Percentiles rank a stretch among this genome's conserved stretches.
These are phyloP conservation scores for Colletotrichum gloeosporioides DNA, from an alignment of 2,329 filamentous ascomycete genomes.

Conservation along the genomic window DNA sequence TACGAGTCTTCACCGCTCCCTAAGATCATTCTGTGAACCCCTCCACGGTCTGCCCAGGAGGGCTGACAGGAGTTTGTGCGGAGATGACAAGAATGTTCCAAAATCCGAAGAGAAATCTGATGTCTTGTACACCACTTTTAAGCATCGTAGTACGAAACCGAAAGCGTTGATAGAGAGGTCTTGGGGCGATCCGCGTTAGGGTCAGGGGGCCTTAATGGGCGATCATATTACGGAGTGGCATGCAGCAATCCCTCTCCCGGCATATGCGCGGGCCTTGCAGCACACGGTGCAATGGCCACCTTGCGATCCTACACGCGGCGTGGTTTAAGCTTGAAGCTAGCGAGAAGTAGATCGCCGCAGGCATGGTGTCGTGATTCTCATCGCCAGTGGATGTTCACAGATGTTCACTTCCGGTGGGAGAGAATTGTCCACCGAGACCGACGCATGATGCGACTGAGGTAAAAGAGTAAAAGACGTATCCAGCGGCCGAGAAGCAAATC, in stretches of 20 bases:
- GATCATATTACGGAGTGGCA: not conserved
- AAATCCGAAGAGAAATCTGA: not conserved
- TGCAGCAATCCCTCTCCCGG: not conserved
- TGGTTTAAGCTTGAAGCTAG: conserved; percentile 7
- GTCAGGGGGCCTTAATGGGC: not conserved
- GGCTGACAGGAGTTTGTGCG: not conserved
- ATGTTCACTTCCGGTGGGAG: not conserved
- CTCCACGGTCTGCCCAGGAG: not conserved
- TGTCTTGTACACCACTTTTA: not conserved
- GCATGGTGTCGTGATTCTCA: not conserved
- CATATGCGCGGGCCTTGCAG: not conserved
- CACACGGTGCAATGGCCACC: not conserved
- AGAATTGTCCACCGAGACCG: not conserved
- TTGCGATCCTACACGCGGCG: not conserved
- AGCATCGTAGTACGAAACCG: not conserved
- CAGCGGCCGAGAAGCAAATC: not conserved
- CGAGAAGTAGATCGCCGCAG: not conserved
- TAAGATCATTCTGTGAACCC: not conserved
- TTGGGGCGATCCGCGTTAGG: not conserved
- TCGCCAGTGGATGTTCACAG: not conserved
- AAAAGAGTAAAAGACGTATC: not conserved
- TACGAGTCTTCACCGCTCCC: not conserved
- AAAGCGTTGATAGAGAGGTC: not conserved
- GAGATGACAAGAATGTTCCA: not conserved
- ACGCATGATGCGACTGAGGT: not conserved